Percentiles rank a stretch among this genome's conserved stretches.
phyloP scores from a whole-genome alignment of 1,139 yeast species.

The Lipomyces yarrowii region DNA sequence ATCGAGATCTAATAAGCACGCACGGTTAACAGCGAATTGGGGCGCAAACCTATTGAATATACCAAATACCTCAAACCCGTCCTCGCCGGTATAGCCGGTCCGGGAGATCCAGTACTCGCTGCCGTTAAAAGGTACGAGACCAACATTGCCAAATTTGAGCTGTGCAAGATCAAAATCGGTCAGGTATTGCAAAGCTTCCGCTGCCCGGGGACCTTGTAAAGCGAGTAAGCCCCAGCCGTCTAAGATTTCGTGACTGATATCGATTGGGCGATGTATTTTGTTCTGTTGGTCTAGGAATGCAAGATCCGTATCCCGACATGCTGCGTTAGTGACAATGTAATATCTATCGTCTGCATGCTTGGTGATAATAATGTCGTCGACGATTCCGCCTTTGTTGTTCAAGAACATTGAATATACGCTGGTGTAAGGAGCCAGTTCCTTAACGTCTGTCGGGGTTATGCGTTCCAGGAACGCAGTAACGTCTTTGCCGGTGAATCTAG shows the following conservation, averaged over 20 bases:
- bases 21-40: neutral
- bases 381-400: constrained; percentile 72
- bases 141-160: constrained; percentile 76
- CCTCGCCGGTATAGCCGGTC: constrained; percentile 98
- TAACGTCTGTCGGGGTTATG: constrained; percentile 83
- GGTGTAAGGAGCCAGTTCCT: constrained; percentile 54
- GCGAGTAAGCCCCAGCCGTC: constrained; percentile 77
- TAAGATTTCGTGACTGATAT: constrained; percentile 62
- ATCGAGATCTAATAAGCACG: constrained; percentile 56
- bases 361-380: constrained; percentile 89
- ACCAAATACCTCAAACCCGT: constrained; percentile 82
- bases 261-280: constrained; percentile 37
- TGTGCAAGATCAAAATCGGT: constrained; percentile 60
- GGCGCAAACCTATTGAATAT: too few relatives aligned
- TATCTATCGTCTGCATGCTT: constrained; percentile 76
- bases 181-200: constrained; percentile 63
- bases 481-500: constrained; percentile 61
- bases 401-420: constrained; percentile 80
- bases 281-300: constrained; percentile 62
- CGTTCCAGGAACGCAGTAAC: constrained; percentile 72
- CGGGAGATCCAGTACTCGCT: constrained; percentile 58
- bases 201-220: constrained; percentile 76
- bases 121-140: constrained; percentile 52
- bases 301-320: constrained; percentile 81
- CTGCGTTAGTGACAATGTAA: constrained; percentile 96